Conservation (phyloP, 768 basidiomycete species). For the Kwoniella heveanensis region DNA sequence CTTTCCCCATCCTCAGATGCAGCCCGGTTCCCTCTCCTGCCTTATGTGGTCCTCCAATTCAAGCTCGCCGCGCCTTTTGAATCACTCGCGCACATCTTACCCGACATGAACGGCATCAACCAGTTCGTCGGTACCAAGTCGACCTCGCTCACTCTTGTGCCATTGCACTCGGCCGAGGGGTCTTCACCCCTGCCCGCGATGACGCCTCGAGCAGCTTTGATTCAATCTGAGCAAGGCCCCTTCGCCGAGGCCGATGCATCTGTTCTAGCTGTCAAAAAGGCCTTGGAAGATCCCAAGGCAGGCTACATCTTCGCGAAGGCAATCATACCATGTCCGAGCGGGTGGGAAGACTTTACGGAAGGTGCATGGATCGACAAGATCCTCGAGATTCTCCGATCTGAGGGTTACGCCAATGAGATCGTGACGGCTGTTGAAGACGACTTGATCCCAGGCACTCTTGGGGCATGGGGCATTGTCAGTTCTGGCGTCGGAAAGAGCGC, state of each 20-base stretch:
- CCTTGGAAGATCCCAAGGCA: constrained; percentile 5
- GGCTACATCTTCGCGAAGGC: constrained; percentile 19
- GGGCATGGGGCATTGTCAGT: constrained; percentile 17
- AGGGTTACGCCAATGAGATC: constrained; percentile 7
- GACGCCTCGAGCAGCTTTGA: constrained; percentile 1
- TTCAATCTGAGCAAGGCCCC: constrained; percentile 2
- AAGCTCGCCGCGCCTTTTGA: constrained; percentile 18
- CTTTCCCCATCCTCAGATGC: constrained; percentile 7
- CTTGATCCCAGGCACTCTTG: constrained; percentile 10
- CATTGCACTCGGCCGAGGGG: not conserved
- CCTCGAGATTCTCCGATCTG: constrained; percentile 4
- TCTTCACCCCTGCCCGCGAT: not conserved
- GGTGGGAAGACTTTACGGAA: constrained; percentile 22
- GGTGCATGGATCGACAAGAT: constrained; percentile 20
- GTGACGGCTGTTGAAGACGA: constrained; percentile 17
- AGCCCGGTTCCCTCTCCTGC: constrained; percentile 12
- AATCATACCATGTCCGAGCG: not conserved
- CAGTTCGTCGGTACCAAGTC: constrained; percentile 12
- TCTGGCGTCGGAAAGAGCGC: not conserved
- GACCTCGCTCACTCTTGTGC: constrained; percentile 16
- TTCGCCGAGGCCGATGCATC: constrained; percentile 11
- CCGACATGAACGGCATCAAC: constrained; percentile 17
- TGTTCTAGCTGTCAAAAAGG: not conserved
- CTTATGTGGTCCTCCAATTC: constrained; percentile 23
- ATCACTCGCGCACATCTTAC: constrained; percentile 2